phyloP scores from a whole-genome alignment of 805 yeast species.

The Schizosaccharomyces pombe region DNA sequence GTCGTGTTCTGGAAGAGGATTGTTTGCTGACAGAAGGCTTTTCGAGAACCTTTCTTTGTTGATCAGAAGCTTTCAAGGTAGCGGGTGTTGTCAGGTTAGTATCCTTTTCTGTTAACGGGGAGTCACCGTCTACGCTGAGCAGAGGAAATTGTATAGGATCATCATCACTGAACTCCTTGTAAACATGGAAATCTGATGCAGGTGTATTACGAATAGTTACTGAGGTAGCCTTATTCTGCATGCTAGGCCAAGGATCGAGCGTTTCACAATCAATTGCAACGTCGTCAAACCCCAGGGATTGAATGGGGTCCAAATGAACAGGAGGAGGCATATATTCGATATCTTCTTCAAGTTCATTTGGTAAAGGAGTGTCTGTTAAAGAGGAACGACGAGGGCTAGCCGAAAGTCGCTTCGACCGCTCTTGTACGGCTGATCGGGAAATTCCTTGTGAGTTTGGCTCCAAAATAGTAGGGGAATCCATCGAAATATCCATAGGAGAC shows the following conservation, averaged over 20 bases:
- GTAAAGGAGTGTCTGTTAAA: neutral
- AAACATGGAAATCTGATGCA: neutral
- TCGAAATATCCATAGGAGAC: neutral
- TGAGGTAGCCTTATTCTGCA: neutral
- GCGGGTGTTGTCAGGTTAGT: neutral
- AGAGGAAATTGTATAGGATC: neutral
- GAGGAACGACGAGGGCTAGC: neutral
- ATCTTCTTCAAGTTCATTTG: neutral
- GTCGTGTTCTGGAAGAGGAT: too few relatives aligned
- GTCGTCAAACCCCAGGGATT: neutral
- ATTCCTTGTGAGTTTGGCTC: neutral
- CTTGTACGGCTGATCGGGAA: neutral
- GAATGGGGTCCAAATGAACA: neutral
- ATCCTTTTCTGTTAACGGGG: neutral
- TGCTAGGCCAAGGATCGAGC: neutral
- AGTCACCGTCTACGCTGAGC: neutral
- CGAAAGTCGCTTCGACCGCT: neutral
- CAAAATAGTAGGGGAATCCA: neutral
- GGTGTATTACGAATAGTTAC: neutral
- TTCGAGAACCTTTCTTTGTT: too few relatives aligned
- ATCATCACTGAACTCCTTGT: neutral
- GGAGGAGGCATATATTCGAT: neutral
- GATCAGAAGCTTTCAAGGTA: too few relatives aligned
- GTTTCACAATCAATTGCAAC: neutral
- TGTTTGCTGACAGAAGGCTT: too few relatives aligned